These are phyloP conservation scores for Paramecium sexaurelia DNA, from an alignment of 73 alveolate genomes.

Conservation along the genomic window DNA sequence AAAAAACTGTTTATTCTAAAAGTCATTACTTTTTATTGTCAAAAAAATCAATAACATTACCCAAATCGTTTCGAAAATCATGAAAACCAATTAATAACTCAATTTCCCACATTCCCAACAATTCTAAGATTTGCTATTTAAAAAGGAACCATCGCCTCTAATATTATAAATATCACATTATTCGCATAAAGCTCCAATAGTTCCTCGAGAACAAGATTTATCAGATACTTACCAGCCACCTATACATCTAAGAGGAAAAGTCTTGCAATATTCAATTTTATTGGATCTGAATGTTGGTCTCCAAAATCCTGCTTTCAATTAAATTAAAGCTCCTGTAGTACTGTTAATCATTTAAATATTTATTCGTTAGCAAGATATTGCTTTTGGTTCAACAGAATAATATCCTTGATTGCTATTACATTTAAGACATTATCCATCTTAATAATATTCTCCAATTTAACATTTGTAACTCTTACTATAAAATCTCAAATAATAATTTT, in stretches of 20 bases:
- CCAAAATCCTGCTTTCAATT: slow-evolving; percentile 50
- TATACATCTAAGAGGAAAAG: not conserved
- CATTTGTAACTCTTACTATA: not conserved
- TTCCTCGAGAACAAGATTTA: slow-evolving; percentile 20
- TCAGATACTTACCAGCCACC: slow-evolving; percentile 55
- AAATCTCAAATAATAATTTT: not conserved
- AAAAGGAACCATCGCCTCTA: slow-evolving; percentile 17
- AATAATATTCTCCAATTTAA: slow-evolving; percentile 30
- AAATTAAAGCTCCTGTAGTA: not conserved
- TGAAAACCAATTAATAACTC: not conserved
- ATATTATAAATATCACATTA: slow-evolving; percentile 42
- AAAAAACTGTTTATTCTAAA: not conserved
- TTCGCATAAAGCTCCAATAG: slow-evolving; percentile 36
- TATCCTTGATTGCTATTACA: not conserved
- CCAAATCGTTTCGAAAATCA: not conserved
- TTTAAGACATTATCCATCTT: not conserved
- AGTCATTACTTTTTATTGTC: not conserved
- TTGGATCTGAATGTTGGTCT: slow-evolving; percentile 14
- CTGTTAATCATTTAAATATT: not conserved
- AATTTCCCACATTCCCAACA: not conserved
- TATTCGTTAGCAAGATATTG: not conserved
- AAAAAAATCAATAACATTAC: not conserved
- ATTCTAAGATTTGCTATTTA: not conserved
- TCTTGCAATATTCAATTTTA: not conserved
- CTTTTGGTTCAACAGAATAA: not conserved